Conservation (phyloP, 371 early-diverging fungal genomes). For the Circinella minor region DNA sequence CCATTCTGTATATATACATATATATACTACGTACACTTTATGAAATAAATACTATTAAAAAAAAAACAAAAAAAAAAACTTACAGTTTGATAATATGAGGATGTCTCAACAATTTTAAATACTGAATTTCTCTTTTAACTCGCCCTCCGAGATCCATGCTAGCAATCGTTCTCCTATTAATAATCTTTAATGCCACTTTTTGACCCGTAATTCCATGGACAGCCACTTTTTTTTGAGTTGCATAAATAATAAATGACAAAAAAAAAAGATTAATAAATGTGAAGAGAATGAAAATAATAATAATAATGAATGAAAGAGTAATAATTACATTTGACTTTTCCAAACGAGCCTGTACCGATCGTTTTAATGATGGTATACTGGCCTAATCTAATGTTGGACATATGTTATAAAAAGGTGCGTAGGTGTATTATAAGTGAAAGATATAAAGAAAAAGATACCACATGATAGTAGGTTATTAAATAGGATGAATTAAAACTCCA, state of each 20-base stretch:
- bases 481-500: too few relatives aligned
- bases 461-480: too few relatives aligned
- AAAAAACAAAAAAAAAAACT: conserved; percentile 17
- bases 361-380: conserved; percentile 93
- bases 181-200: conserved; percentile 96
- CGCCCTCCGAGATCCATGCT: conserved; percentile 93
- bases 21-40: too few relatives aligned
- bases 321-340: conserved; percentile 94
- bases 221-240: conserved; percentile 68
- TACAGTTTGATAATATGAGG: conserved; percentile 98
- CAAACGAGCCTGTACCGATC: conserved; percentile 95
- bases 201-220: conserved; percentile 92
- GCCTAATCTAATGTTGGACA: conserved; percentile 76
- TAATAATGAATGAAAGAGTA: not conserved
- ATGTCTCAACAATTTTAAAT: conserved; percentile 92
- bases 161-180: conserved; percentile 88
- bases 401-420: too few relatives aligned
- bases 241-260: too few relatives aligned
- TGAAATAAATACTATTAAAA: too few relatives aligned
- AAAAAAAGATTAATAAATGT: too few relatives aligned
- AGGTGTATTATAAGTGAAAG: too few relatives aligned
- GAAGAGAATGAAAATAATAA: not conserved
- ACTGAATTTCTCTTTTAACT: conserved; percentile 97
- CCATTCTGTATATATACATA: too few relatives aligned
- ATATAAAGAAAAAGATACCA: too few relatives aligned